Evolutionary conservation across 2,329 filamentous ascomycete genomes (phyloP), one percentile per base, ranked within the genome.

Genomic region (Scytalidium lignicola): DNA sequence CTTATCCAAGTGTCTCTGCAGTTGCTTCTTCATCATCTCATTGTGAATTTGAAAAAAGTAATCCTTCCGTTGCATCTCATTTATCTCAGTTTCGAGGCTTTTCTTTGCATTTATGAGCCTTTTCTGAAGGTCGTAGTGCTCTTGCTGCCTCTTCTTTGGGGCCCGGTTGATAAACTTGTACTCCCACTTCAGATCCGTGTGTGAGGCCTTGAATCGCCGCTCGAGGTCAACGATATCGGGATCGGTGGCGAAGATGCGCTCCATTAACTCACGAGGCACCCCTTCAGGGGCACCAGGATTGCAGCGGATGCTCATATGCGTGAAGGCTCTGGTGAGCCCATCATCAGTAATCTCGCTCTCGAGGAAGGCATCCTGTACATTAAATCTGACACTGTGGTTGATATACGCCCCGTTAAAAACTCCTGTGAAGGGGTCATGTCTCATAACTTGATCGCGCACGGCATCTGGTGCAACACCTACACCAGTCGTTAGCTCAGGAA

Each of bases 371-470:
- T 58, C 50, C 46, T 59, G 37, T 19, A 54, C 40, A 53, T 58
- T 60, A 18, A 56, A 59, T 53, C 49, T 45, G 13, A 61, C 55
- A 4, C 13, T 42, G 12, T 59, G 41, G 43, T 59, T 58, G 7
- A 32, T 37, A 47, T 57, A 59, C n/a, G 50, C 44, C 26, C 10
- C 40, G 18, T 48, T 53, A 23, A 58, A 59, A 7, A 57, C 48
- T 9, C 52, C 46, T 18, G 47, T 54, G 10, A 46, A 41, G 18
- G 49, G 52, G 44, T 56, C 28, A 28, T 61, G 49, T 47, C 56
- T 45, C 44, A 58, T 49, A 2, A 60, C 47, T 23, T 61, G 54
- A 47, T 59, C 50, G 9, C 52, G 51, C 18, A 60, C 42, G 23
- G 50, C 42, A 45, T 57, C 46, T 6, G 49, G 48, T 9, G 51